Conservation (phyloP, 495 filamentous ascomycete genomes). For the Penicillium pancosmium region DNA sequence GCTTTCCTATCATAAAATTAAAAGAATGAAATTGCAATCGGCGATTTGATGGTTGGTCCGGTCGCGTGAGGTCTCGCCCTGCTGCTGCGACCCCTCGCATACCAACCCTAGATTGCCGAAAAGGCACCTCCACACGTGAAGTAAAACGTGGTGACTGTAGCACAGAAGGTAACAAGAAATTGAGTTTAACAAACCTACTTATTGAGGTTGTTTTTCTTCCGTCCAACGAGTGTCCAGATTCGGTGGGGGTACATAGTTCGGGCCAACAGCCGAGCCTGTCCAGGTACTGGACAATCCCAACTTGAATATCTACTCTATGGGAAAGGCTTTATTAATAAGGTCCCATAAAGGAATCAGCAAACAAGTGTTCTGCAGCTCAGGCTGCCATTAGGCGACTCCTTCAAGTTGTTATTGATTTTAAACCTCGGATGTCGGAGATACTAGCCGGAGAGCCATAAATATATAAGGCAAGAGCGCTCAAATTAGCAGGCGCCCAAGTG, state of each 20-base stretch:
- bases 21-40: too few relatives aligned
- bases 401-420: neutral
- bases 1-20: too few relatives aligned
- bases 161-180: neutral
- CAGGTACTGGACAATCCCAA: too few relatives aligned
- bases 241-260: neutral
- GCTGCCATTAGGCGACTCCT: neutral
- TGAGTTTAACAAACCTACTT: neutral
- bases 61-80: constrained; percentile 3
- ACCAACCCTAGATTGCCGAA: constrained; percentile 7
- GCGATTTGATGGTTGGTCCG: neutral
- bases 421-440: constrained; percentile 7
- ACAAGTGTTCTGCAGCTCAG: neutral
- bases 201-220: neutral
- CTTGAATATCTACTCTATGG: too few relatives aligned
- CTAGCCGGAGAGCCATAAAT: too few relatives aligned
- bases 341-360: neutral
- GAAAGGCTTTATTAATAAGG: neutral
- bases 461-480: too few relatives aligned
- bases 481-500: too few relatives aligned
- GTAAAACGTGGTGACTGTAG: neutral
- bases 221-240: neutral
- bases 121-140: neutral
- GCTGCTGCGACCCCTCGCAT: constrained; percentile 10
- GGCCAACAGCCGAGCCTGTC: too few relatives aligned